Percentiles rank a stretch among this genome's conserved stretches.
These are phyloP conservation scores for Xylaria curta DNA, from an alignment of 495 filamentous ascomycete species.

Conservation along the genomic window DNA sequence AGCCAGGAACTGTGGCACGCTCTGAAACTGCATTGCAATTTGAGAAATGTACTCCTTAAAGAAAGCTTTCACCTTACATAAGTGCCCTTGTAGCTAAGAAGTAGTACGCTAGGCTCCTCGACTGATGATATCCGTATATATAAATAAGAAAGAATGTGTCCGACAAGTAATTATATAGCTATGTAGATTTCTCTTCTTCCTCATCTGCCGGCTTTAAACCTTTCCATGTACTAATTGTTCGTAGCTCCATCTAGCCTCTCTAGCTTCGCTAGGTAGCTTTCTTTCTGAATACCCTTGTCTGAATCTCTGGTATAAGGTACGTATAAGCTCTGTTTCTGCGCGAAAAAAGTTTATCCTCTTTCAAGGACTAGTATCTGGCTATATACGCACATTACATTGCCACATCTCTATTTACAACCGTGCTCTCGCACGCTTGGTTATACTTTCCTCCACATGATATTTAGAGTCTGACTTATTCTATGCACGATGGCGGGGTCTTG, in stretches of 20 bases:
- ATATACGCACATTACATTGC: no score
- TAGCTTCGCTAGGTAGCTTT: neutral
- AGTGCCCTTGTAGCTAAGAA: neutral
- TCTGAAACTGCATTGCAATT: neutral
- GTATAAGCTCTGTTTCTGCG: no score
- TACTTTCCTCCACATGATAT: neutral
- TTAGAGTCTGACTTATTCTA: neutral
- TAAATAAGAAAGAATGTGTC: neutral
- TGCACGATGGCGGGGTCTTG: neutral
- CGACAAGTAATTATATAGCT: neutral
- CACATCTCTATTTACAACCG: neutral
- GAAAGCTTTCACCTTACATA: neutral
- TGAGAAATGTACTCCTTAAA: neutral
- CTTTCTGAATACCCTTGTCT: neutral
- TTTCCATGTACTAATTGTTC: neutral
- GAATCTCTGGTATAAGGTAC: no score
- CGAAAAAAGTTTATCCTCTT: no score
- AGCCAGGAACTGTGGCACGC: no score
- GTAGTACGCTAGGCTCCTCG: no score
- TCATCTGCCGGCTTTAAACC: neutral
- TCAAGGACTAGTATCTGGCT: no score
- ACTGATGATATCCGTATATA: neutral
- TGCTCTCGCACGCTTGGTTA: neutral
- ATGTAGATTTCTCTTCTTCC: neutral
- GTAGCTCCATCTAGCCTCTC: neutral